Evolutionary conservation across 2,329 filamentous ascomycete species (phyloP), one percentile per base, ranked within the genome.

Genomic region (Aspergillus sp.): DNA sequence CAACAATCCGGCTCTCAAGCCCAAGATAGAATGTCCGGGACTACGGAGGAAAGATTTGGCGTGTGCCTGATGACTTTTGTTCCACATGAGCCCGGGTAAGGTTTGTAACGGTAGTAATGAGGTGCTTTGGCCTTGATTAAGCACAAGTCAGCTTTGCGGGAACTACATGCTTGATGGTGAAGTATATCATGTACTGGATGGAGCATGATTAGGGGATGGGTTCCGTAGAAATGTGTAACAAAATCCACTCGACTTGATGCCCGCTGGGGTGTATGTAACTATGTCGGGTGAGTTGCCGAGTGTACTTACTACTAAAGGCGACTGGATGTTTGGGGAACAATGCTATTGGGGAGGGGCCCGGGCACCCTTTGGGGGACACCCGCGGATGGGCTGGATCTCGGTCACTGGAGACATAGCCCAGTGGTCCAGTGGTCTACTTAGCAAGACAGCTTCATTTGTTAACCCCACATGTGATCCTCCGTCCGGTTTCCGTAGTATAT

Each of bases 391-490:
- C 19, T 11, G 23, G 41, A 32, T 8, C 32, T 36, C 4, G 15
- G 23, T 44, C 41, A 17, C 19, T 42, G n/a, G 25, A 15, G 23
- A 36, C n/a, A 15, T 30, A 53, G 32, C 5, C 32, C 11, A 36
- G 32, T 36, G 11, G 32, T 36, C 32, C 5, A 36, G 10, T 36
- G 11, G 32, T 36, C 32, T 36, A 36, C 11, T 13, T 10, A 36
- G 32, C 32, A 36, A 11, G 41, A 55, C 60, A 51, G 60, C 27
- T 30, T 47, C 39, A 56, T 53, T 53, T 53, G 60, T 41, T 47
- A 13, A 10, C 63, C 61, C 64, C 62, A 66, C 64, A 64, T 66
- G 64, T 66, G 64, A 66, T 64, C 49, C 42, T 38, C 59, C 54
- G 48, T 32, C 47, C 36, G 38, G 19, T 51, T 19, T 27, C 39